Percentiles rank a stretch among this genome's conserved stretches.
Evolutionary conservation across 2,329 filamentous ascomycete species (phyloP).

Genomic region (Colletotrichum chrysophilum): DNA sequence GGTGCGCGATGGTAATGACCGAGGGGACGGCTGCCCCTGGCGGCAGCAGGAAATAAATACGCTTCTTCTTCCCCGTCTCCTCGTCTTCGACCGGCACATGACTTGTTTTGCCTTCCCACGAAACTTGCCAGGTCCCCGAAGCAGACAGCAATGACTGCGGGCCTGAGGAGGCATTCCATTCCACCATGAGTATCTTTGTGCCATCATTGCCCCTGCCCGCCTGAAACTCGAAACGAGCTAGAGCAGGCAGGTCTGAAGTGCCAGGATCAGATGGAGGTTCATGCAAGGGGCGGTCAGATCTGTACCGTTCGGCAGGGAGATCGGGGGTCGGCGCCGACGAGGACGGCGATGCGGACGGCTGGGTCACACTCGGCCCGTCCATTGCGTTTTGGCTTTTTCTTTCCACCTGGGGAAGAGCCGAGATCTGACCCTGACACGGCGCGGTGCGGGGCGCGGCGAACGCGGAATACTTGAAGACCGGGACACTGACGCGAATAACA

Average conservation of each 20-base stretch:
- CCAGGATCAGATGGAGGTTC: not conserved
- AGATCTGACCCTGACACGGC: not conserved
- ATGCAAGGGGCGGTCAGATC: not conserved
- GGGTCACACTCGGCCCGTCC: not conserved
- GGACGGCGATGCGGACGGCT: not conserved
- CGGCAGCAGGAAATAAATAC: slow-evolving; percentile 82
- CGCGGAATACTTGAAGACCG: not conserved
- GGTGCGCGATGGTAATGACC: slow-evolving; percentile 68
- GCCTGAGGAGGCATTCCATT: slow-evolving; percentile 67
- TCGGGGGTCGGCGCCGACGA: not conserved
- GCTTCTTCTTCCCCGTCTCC: slow-evolving; percentile 50
- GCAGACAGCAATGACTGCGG: not conserved
- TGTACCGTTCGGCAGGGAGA: not conserved
- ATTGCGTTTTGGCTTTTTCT: not conserved
- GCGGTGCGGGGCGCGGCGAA: not conserved
- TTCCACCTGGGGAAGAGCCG: not conserved
- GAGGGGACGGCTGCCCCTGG: slow-evolving; percentile 75
- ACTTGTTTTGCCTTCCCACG: slow-evolving; percentile 81
- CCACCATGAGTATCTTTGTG: slow-evolving; percentile 91
- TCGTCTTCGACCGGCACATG: slow-evolving; percentile 71
- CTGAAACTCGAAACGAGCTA: slow-evolving; percentile 89
- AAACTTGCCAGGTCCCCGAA: slow-evolving; percentile 70
- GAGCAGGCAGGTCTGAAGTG: slow-evolving; percentile 55
- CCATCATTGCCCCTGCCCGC: slow-evolving; percentile 77
- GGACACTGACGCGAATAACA: not conserved